Evolutionary conservation across 208 protist genomes (phyloP), one percentile per base, ranked within the genome.

Genomic region (Plasmodiophora brassicae): DNA sequence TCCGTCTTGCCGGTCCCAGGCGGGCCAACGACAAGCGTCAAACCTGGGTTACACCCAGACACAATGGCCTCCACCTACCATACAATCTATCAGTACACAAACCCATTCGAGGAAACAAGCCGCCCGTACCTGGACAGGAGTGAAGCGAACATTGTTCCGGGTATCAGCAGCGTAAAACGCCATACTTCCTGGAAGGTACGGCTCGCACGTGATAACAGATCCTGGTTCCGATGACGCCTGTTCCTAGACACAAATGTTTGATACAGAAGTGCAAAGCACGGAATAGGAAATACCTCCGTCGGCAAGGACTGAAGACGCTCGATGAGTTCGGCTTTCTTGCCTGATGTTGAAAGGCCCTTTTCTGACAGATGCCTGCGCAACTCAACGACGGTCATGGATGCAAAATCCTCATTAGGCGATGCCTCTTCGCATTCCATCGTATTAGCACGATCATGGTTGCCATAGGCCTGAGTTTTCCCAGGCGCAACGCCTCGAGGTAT

Each of bases 1-100:
- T 97, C 95, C 14, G 95, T 97, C 91, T 97, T 97, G 1, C 95
- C 93, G 1, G 95, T 96, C 43, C 95, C 95, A 25, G 95, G 95
- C 44, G 95, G 95, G 1, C 95, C 95, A 1, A 96, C 95, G 14
- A 97, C 89, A 65, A 97, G 43, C 28, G 94, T 95, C 43, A 97
- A 85, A 32, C 95, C 95, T 0, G 84, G 89, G 50, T 92, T 84
- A 38, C 65, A 71, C 38, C 91, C 92, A 0, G 53, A 35, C 28
- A 44, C 0, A 41, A 95, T 92, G 5, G 93, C 93, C 39, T 89
- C 78, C 22, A 95, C 83, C 86, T 89, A 41, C 45, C 1, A 0
- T 28, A 5, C 1, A 88, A 86, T 86, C 36, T 8, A 57, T 10
- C 25, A 0, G 8, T 72, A 71, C 45, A 85, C 45, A 87, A 89